Percentiles rank a stretch among this genome's conserved stretches.
phyloP scores from a whole-genome alignment of 1,284 basidiomycete species.

The Fomitopsis palustris region DNA sequence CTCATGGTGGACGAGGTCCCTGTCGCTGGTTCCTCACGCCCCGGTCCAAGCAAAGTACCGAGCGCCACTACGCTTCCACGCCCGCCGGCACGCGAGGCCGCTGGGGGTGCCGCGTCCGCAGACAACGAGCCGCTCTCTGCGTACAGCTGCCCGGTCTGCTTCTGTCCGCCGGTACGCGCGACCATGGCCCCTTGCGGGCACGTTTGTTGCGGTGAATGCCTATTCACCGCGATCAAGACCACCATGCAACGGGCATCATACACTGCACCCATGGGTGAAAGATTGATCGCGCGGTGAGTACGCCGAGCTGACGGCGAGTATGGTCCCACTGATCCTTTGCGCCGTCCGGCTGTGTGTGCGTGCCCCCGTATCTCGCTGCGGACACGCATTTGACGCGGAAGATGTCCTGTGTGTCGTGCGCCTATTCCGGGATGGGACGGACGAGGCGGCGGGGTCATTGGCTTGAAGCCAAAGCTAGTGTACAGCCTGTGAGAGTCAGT shows the following conservation, averaged over 20 bases:
- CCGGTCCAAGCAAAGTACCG: neutral
- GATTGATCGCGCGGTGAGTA: constrained; percentile 23
- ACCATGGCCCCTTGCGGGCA: constrained; percentile 78
- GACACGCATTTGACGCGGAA: constrained; percentile 10
- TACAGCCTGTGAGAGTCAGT: constrained; percentile 20
- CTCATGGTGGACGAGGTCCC: neutral
- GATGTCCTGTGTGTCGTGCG: constrained; percentile 40
- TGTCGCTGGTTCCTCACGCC: neutral
- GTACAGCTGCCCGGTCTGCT: constrained; percentile 77
- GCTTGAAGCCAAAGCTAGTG: constrained; percentile 31
- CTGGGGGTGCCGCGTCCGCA: neutral
- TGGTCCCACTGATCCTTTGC: neutral
- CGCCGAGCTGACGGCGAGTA: neutral
- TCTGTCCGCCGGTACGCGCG: constrained; percentile 68
- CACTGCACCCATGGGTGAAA: constrained; percentile 30
- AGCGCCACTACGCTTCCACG: neutral
- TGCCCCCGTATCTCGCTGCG: neutral
- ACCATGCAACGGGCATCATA: constrained; percentile 48
- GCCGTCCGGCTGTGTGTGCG: neutral
- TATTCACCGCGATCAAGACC: constrained; percentile 70
- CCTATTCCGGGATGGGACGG: constrained; percentile 39
- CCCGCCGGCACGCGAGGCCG: neutral
- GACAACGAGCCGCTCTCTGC: constrained; percentile 48
- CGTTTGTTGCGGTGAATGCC: constrained; percentile 70
- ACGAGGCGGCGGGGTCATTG: constrained; percentile 37